Evolutionary conservation across 805 yeast genomes (phyloP).

Genomic region (Candida sakaeoensis): DNA sequence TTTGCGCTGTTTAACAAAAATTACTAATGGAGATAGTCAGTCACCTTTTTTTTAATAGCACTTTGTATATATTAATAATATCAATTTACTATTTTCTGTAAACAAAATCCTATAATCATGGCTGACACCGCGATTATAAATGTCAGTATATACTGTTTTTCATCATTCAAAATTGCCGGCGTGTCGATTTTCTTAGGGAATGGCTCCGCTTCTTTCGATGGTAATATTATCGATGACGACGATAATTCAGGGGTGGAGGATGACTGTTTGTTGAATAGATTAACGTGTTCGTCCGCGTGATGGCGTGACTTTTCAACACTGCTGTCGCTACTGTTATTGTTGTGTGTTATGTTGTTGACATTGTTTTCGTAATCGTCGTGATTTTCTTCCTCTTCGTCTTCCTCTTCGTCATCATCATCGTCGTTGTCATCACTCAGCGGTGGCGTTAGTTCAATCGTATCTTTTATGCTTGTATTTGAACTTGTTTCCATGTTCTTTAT

Average conservation of each 20-base stretch:
- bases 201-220: constrained; percentile 9
- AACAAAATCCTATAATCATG: constrained; percentile 9
- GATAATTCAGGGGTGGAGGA: too few species aligned
- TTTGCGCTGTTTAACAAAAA: not conserved
- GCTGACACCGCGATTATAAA: constrained; percentile 8
- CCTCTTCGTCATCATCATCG: not conserved
- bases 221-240: constrained; percentile 3
- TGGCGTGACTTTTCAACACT: too few species aligned
- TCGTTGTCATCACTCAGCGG: constrained; percentile 10
- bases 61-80: not conserved
- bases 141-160: constrained; percentile 5
- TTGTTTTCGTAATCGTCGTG: not conserved
- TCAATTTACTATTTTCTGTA: constrained; percentile 6
- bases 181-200: constrained; percentile 10
- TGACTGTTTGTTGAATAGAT: too few species aligned
- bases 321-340: too few species aligned
- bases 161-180: not conserved
- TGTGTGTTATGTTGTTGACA: too few species aligned
- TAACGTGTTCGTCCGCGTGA: too few species aligned
- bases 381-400: constrained; percentile 1
- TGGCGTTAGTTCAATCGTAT: constrained; percentile 9
- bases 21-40: too few species aligned
- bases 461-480: constrained; percentile 2
- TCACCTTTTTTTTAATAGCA: too few species aligned
- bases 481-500: constrained; percentile 4